Conservation (phyloP, 2,329 filamentous ascomycete species). For the Monilinia vaccinii-corymbosi region DNA sequence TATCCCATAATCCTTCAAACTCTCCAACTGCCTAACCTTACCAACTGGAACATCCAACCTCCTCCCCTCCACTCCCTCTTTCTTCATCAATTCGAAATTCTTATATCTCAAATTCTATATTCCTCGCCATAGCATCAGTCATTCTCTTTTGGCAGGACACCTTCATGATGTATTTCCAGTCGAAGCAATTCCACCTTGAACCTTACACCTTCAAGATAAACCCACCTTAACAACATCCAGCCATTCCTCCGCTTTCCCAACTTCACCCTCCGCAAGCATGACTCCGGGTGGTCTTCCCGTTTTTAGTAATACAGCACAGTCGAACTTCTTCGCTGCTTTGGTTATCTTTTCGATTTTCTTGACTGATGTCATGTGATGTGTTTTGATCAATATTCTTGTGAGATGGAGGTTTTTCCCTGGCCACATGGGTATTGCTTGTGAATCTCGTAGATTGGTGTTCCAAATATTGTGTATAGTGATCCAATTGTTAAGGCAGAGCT, state of each 20-base stretch:
- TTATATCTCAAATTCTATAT: slow-evolving; percentile 27
- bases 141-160: neutral
- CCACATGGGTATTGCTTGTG: neutral
- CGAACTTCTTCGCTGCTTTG: slow-evolving; percentile 52
- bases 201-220: neutral
- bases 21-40: slow-evolving; percentile 18
- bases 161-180: neutral
- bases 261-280: slow-evolving; percentile 58
- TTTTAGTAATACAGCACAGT: slow-evolving; percentile 54
- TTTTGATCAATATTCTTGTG: slow-evolving; percentile 55
- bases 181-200: neutral
- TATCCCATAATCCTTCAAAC: slow-evolving; percentile 20
- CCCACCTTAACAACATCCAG: slow-evolving; percentile 23
- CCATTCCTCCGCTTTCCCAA: slow-evolving; percentile 19
- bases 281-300: slow-evolving; percentile 63
- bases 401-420: neutral
- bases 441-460: too few relatives aligned
- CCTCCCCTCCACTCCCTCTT: slow-evolving; percentile 14
- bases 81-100: slow-evolving; percentile 24
- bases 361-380: slow-evolving; percentile 72
- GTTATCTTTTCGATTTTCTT: slow-evolving; percentile 60
- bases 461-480: too few relatives aligned
- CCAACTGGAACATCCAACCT: slow-evolving; percentile 16
- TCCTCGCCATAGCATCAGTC: neutral
- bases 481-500: too few relatives aligned